Conservation (phyloP, 495 filamentous ascomycete genomes). For the Hypoxylon subgilvum region DNA sequence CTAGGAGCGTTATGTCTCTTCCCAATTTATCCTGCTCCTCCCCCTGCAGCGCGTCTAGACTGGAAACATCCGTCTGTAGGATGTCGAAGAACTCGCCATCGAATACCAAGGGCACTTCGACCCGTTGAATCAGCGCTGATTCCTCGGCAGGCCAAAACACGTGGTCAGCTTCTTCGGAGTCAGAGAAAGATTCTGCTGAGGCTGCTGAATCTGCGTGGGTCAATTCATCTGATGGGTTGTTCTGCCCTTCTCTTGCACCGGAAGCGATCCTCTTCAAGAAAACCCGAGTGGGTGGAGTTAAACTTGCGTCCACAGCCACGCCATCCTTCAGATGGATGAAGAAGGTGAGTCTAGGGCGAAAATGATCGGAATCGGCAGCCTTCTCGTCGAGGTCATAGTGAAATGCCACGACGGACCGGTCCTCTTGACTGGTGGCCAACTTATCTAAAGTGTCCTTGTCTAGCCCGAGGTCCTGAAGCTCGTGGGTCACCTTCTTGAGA, state of each 20-base stretch:
- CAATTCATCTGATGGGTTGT: neutral
- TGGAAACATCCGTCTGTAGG: conserved; percentile 65
- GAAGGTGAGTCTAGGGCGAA: conserved; percentile 66
- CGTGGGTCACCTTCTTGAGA: conserved; percentile 68
- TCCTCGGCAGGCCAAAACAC: neutral
- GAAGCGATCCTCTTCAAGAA: conserved; percentile 57
- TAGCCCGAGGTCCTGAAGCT: conserved; percentile 66
- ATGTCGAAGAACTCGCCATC: conserved; percentile 73
- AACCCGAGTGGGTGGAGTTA: conserved; percentile 60
- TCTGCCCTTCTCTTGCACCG: conserved; percentile 17
- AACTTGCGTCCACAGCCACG: conserved; percentile 59
- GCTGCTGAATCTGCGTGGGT: neutral
- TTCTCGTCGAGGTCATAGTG: conserved; percentile 54
- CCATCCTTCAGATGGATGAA: conserved; percentile 59
- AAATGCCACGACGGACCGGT: conserved; percentile 36
- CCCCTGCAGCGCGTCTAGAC: conserved; percentile 64
- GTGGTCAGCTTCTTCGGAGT: neutral
- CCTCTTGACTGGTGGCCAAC: conserved; percentile 51
- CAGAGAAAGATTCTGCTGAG: neutral
- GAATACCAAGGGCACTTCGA: conserved; percentile 70
- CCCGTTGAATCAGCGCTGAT: conserved; percentile 37
- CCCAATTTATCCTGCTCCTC: conserved; percentile 62
- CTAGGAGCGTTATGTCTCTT: conserved; percentile 59
- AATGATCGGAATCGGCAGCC: conserved; percentile 43
- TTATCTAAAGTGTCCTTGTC: conserved; percentile 63